phyloP scores from a whole-genome alignment of 371 early-diverging fungal species.

The Saksenaea vasiformis region DNA sequence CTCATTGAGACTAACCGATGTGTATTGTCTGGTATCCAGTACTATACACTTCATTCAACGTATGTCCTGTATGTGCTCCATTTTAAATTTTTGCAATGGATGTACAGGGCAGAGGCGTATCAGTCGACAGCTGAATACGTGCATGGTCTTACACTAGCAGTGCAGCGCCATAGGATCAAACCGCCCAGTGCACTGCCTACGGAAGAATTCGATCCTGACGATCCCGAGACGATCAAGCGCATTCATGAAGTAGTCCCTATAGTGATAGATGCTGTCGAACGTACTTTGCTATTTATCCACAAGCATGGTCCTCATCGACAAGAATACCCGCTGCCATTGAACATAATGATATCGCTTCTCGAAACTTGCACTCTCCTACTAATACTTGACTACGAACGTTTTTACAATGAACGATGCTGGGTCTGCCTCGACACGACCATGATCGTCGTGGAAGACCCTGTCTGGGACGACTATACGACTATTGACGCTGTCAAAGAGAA shows the following conservation, averaged over 20 bases:
- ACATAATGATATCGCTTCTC: constrained; percentile 7
- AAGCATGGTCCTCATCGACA: background rate
- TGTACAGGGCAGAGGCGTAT: background rate
- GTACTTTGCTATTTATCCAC: background rate
- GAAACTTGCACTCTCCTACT: constrained; percentile 16
- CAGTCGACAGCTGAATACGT: background rate
- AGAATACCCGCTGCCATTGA: constrained; percentile 4
- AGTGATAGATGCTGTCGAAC: constrained; percentile 4
- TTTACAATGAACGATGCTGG: constrained; percentile 8
- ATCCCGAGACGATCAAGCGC: constrained; percentile 11
- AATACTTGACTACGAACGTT: constrained; percentile 13
- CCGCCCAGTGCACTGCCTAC: too few species aligned
- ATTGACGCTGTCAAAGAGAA: background rate
- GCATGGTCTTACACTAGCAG: too few species aligned
- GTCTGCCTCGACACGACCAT: background rate
- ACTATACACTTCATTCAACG: background rate
- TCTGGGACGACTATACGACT: constrained; percentile 6
- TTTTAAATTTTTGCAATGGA: background rate
- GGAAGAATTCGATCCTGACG: constrained; percentile 3
- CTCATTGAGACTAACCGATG: constrained; percentile 10
- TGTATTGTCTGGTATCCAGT: constrained; percentile 4
- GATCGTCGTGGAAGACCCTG: background rate
- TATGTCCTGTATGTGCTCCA: background rate
- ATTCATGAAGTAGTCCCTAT: constrained; percentile 11
- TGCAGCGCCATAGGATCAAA: background rate